A percentile compares a stretch with the other conserved stretches of the same genome.
Evolutionary conservation across 176 grass and related monocot genomes (phyloP).

Genomic region (Rhipidocladum racemiflorum): DNA sequence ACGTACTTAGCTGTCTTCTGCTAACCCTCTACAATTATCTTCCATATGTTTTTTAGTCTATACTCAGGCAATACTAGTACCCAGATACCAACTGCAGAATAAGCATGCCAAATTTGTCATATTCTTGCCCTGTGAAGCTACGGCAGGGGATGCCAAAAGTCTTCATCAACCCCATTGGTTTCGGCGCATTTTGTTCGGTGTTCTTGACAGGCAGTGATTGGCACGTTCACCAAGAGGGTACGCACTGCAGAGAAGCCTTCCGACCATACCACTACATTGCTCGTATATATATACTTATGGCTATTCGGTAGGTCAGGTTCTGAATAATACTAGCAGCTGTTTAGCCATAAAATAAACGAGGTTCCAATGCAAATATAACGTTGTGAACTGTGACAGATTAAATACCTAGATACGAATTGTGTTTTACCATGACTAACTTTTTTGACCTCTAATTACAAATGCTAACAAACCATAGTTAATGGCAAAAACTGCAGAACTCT

Average conservation of each 20-base stretch:
- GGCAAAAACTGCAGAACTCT: no score
- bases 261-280: background rate
- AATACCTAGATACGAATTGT: background rate
- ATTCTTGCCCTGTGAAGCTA: background rate
- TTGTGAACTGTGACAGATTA: background rate
- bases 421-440: background rate
- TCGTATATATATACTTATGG: background rate
- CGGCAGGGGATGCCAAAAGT: constrained; percentile 11
- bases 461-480: background rate
- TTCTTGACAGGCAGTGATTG: no score
- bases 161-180: constrained; percentile 29
- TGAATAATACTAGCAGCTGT: background rate
- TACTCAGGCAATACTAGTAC: background rate
- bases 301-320: constrained; percentile 10
- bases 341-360: background rate
- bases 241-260: constrained; percentile 9
- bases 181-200: no score
- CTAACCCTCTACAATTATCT: constrained; percentile 12
- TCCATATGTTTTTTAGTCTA: background rate
- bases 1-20: constrained; percentile 24
- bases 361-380: background rate
- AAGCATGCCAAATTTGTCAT: constrained; percentile 28
- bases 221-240: constrained; percentile 44
- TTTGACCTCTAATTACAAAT: background rate
- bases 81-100: constrained; percentile 1